Percentiles rank a stretch among this genome's conserved stretches.
Conservation (phyloP, 345 rosid species). For the Salix purpurea region DNA sequence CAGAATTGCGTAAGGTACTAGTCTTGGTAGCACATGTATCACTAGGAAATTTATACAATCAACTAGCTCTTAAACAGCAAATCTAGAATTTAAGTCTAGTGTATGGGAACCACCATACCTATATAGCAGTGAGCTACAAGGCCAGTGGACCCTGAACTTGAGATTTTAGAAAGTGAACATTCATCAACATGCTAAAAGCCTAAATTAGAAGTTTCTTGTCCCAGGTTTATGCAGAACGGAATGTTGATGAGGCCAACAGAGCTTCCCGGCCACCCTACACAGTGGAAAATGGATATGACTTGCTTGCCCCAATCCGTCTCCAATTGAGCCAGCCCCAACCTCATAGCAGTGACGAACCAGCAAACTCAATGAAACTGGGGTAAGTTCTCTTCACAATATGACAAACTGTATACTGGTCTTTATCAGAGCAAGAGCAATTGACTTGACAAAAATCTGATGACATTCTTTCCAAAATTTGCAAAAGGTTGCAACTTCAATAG, state of each 20-base stretch:
- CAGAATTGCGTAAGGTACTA: constrained; percentile 55
- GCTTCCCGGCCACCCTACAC: constrained; percentile 18
- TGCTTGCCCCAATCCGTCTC: constrained; percentile 33
- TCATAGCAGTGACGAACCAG: constrained; percentile 22
- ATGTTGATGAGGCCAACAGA: constrained; percentile 21
- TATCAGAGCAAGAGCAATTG: constrained; percentile 1
- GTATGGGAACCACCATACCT: background rate
- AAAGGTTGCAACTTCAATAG: constrained; percentile 38
- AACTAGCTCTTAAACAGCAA: background rate
- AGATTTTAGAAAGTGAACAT: background rate
- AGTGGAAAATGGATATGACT: constrained; percentile 29
- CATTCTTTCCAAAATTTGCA: constrained; percentile 9
- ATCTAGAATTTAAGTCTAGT: background rate
- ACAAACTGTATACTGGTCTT: background rate
- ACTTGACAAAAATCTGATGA: constrained; percentile 1
- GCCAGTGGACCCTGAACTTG: background rate
- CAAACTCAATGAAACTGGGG: constrained; percentile 40
- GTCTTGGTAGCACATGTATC: background rate
- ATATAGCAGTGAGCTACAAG: background rate
- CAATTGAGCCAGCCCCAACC: constrained; percentile 51
- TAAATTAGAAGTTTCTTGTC: background rate
- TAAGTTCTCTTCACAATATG: constrained; percentile 12
- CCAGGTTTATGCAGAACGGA: constrained; percentile 33
- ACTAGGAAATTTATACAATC: background rate
- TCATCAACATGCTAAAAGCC: background rate